phyloP scores from a whole-genome alignment of 2,329 filamentous ascomycete genomes.

The Penicillium digitatum region DNA sequence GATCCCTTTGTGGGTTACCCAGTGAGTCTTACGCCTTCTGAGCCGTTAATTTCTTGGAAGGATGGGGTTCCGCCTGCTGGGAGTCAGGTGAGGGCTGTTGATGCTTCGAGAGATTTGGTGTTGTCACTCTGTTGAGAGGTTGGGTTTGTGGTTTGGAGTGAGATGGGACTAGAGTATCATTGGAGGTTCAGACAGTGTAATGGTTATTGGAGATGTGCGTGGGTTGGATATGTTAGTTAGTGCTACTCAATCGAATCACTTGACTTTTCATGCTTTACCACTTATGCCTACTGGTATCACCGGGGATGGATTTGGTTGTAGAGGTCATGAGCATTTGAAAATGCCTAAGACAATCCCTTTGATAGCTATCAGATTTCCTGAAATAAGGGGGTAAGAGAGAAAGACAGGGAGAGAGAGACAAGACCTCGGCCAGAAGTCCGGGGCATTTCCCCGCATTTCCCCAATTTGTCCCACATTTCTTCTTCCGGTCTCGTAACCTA shows the following conservation, averaged over 20 bases:
- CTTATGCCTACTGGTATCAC: background rate
- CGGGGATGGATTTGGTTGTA: background rate
- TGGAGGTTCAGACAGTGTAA: background rate
- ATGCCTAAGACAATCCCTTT: background rate
- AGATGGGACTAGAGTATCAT: background rate
- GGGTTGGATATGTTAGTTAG: background rate
- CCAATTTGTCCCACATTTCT: slow-evolving; percentile 18
- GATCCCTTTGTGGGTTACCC: slow-evolving; percentile 37
- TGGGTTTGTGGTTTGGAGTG: background rate
- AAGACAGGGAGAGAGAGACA: background rate
- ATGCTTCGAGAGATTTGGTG: slow-evolving; percentile 21
- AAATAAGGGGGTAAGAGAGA: background rate
- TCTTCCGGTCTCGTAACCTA: background rate
- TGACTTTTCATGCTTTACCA: background rate
- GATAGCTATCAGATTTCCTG: background rate
- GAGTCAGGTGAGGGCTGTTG: slow-evolving; percentile 27
- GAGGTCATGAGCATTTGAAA: background rate
- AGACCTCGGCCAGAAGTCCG: slow-evolving; percentile 24
- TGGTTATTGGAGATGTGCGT: background rate
- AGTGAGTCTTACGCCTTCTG: slow-evolving; percentile 24
- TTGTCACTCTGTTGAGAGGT: slow-evolving; percentile 26
- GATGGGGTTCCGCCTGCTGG: slow-evolving; percentile 33
- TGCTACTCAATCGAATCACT: background rate
- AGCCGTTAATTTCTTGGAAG: slow-evolving; percentile 28
- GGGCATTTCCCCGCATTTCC: slow-evolving; percentile 18